These are phyloP conservation scores for Wickerhamiella azymoides DNA, from an alignment of 805 yeast genomes.

Conservation along the genomic window DNA sequence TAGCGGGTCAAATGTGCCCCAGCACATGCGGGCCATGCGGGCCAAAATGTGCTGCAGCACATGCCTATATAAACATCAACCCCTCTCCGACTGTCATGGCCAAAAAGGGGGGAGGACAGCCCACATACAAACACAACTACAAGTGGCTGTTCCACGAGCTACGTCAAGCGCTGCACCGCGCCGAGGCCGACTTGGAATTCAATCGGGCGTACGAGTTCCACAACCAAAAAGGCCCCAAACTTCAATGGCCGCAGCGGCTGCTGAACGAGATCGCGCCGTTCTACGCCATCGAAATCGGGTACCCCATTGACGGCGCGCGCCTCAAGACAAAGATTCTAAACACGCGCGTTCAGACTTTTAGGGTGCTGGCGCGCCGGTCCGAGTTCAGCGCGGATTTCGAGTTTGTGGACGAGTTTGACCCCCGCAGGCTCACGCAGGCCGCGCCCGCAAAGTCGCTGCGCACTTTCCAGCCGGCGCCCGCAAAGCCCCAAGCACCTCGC, in stretches of 20 bases:
- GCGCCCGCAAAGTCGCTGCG: not conserved
- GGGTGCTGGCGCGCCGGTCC: not conserved
- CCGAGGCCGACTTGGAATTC: not conserved
- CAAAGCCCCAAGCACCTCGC: not conserved
- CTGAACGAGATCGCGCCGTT: not conserved
- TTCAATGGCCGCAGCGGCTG: not conserved
- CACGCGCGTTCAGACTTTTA: constrained; percentile 4
- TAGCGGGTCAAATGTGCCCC: too few species aligned
- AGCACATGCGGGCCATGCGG: too few species aligned
- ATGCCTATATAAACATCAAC: not conserved
- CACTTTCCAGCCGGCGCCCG: not conserved
- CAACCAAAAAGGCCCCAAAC: not conserved
- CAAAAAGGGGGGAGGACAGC: not conserved
- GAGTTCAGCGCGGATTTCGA: not conserved
- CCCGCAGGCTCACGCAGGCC: not conserved
- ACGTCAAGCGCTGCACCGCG: not conserved
- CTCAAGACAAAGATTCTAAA: constrained; percentile 3
- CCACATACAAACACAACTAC: not conserved
- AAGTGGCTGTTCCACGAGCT: constrained; percentile 2
- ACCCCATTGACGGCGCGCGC: not conserved
- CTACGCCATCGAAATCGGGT: not conserved
- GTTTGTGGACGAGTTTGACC: not conserved
- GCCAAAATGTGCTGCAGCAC: too few species aligned
- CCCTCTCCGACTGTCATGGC: not conserved
- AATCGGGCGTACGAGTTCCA: not conserved